Evolutionary conservation across 2,329 filamentous ascomycete species (phyloP), one percentile per base, ranked within the genome.

Genomic region (Ramichloridium luteum): DNA sequence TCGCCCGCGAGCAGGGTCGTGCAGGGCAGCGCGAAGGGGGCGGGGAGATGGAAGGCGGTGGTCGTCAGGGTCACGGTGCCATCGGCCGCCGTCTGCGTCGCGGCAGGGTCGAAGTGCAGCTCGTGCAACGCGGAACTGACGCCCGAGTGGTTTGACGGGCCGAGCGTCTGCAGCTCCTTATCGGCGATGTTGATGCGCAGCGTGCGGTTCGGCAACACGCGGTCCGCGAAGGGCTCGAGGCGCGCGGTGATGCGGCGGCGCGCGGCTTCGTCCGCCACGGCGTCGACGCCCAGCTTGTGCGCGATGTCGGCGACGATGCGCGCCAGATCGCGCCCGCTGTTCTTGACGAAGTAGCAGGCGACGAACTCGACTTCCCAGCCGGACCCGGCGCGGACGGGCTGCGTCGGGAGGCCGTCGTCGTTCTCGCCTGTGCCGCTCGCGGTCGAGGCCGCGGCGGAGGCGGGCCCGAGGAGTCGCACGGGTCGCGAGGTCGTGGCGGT

Each of bases 281-380:
- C 50, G 13, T 50, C 69, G 11, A 92, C 54, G 0, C 79, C 78
- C 20, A 90, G 58, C 43, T 74, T 69, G 40, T 78, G 70, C 11
- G 77, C 75, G 34, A 93, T 68, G 38, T 69, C 65, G n/a, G 72
- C 70, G 10, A 88, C 79, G 4, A 78, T 66, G 22, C 78, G 70
- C 25, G 78, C 70, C 2, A 85, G 58, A 38, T 74, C 69, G 38
- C 70, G 69, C 25, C 79, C 77, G 4, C 76, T 72, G 45, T 81
- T 65, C 48, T 75, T 74, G 41, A 79, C 72, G 46, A 94, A 93
- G 35, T 84, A 81, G 27, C 80, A 82, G 2, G 80, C 74, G 0
- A 93, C 75, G 39, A 86, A 85, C 51, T 94, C 83, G 15, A 80
- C 80, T 48, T 81, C 68, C 84, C 85, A 94, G 31, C 43, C 43